phyloP scores from a whole-genome alignment of 208 protist genomes.

The Trypanosoma caninum region DNA sequence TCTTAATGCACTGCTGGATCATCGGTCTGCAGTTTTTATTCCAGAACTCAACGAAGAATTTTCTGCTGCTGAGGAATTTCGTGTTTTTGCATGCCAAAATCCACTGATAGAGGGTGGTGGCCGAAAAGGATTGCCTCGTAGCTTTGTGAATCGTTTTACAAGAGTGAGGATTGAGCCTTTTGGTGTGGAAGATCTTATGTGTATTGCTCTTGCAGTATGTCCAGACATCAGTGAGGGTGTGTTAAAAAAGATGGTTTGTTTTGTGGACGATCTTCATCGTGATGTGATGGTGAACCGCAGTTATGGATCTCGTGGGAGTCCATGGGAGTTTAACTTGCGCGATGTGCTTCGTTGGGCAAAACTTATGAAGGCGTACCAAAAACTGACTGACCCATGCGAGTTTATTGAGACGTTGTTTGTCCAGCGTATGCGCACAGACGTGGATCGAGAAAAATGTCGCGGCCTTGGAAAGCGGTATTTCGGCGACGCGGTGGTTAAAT shows the following conservation, averaged over 20 bases:
- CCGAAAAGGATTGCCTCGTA: conserved; percentile 99
- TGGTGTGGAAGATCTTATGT: conserved; percentile 76
- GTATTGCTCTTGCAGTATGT: conserved; percentile 81
- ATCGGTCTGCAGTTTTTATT: conserved; percentile 94
- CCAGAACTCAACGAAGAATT: conserved; percentile 91
- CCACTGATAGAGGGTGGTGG: conserved; percentile 97
- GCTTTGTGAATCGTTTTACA: conserved; percentile 99
- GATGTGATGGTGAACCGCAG: conserved; percentile 84
- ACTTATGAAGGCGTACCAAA: conserved; percentile 73
- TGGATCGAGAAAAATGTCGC: conserved; percentile 49
- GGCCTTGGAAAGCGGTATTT: conserved; percentile 48
- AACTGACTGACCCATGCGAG: conserved; percentile 35
- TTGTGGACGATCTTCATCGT: conserved; percentile 90
- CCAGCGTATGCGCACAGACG: conserved; percentile 83
- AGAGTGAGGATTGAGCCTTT: conserved; percentile 94
- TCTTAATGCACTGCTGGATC: conserved; percentile 99
- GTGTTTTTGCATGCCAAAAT: conserved; percentile 99
- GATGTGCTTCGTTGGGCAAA: conserved; percentile 99
- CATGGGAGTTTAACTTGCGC: conserved; percentile 99
- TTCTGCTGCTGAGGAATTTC: conserved; percentile 87
- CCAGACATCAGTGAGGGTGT: conserved; percentile 59
- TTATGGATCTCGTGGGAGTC: conserved; percentile 91
- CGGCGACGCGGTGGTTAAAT: conserved; percentile 9
- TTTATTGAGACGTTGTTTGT: conserved; percentile 85
- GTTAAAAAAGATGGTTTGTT: conserved; percentile 92